Evolutionary conservation across 768 basidiomycete species (phyloP).

Genomic region (Boletus rex-veris): DNA sequence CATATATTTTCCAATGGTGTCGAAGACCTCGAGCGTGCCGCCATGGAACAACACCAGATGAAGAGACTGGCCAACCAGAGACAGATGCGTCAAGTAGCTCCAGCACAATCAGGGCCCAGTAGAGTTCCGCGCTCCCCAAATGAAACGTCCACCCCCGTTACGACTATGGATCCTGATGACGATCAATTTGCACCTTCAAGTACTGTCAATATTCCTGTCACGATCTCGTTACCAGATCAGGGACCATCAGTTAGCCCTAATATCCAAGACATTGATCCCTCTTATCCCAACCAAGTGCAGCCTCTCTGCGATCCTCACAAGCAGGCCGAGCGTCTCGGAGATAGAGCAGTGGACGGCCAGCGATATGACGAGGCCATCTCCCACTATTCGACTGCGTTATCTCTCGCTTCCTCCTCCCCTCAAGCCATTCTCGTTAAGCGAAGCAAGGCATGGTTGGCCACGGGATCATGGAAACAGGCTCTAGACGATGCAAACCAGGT

Average conservation of each 20-base stretch:
- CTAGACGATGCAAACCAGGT: no score
- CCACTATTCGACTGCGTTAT: no score
- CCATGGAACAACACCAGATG: conserved; percentile 81
- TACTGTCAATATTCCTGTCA: conserved; percentile 26
- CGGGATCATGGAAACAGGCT: no score
- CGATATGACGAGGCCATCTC: no score
- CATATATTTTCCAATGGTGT: conserved; percentile 63
- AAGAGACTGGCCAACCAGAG: conserved; percentile 79
- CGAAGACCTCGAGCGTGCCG: conserved; percentile 72
- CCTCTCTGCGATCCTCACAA: no score
- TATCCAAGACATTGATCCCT: conserved; percentile 19
- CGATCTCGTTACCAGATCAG: conserved; percentile 28
- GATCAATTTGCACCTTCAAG: conserved; percentile 65
- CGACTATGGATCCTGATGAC: conserved; percentile 46
- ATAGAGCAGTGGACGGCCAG: no score
- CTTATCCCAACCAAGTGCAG: neutral
- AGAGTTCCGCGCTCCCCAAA: conserved; percentile 52
- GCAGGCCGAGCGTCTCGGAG: no score
- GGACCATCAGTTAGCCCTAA: conserved; percentile 13
- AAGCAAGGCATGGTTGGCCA: no score
- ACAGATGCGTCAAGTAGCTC: conserved; percentile 58
- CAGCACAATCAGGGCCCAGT: conserved; percentile 28
- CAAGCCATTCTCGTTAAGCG: no score
- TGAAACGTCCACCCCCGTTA: conserved; percentile 58
- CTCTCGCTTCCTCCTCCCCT: no score